Evolutionary conservation across 1,284 basidiomycete species (phyloP).

Genomic region (Cryptococcus sp.): DNA sequence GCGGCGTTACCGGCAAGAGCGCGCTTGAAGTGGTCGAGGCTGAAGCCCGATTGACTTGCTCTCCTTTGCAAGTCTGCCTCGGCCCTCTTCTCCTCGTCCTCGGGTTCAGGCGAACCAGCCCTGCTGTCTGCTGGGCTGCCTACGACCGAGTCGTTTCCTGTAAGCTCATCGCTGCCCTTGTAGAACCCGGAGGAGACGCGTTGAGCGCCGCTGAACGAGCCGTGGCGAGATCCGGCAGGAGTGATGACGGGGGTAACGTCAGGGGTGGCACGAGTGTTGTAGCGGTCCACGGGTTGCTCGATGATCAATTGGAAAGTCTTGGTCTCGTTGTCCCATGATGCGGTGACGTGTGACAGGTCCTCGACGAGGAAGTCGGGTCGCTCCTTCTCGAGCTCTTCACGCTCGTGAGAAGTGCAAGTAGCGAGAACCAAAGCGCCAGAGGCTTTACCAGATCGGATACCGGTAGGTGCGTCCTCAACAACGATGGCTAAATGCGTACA

Average conservation of each 20-base stretch:
- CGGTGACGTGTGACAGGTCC: constrained; percentile 51
- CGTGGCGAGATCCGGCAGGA: constrained; percentile 48
- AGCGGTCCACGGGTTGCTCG: constrained; percentile 51
- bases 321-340: constrained; percentile 46
- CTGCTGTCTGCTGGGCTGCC: constrained; percentile 44
- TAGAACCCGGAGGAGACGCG: constrained; percentile 17
- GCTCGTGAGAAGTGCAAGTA: constrained; percentile 55
- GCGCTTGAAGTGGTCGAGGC: constrained; percentile 52
- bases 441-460: constrained; percentile 55
- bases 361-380: constrained; percentile 55
- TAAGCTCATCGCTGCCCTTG: constrained; percentile 47
- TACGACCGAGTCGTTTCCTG: constrained; percentile 52
- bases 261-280: constrained; percentile 47
- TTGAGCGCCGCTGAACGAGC: constrained; percentile 43
- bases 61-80: constrained; percentile 22
- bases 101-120: constrained; percentile 41
- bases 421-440: constrained; percentile 55
- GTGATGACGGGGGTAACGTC: constrained; percentile 53
- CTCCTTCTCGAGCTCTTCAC: constrained; percentile 52
- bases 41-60: constrained; percentile 33
- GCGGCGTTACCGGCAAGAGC: constrained; percentile 48
- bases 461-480: constrained; percentile 57
- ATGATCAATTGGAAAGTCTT: constrained; percentile 51
- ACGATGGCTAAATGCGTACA: constrained; percentile 38
- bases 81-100: constrained; percentile 23